phyloP scores from a whole-genome alignment of 306 rosid genomes.

The Fagus crenata region DNA sequence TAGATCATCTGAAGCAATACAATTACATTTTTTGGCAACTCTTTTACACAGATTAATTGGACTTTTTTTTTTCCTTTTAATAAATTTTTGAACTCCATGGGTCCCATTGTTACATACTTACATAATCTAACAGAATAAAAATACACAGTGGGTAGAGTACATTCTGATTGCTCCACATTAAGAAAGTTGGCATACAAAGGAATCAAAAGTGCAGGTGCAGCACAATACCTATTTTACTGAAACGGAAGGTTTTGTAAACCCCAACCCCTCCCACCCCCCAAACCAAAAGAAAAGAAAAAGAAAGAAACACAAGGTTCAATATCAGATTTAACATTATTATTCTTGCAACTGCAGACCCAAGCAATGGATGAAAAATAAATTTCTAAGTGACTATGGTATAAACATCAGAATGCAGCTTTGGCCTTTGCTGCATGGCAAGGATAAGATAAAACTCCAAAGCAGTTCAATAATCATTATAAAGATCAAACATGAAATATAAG shows the following conservation, averaged over 20 bases:
- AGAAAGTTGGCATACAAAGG: no score
- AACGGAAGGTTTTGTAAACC: no score
- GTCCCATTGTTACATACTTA: no score
- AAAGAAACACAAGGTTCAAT: not conserved
- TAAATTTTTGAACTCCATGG: no score
- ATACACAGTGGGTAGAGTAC: no score
- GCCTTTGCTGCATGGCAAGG: conserved; percentile 3
- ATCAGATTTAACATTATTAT: not conserved
- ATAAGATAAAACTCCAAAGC: not conserved
- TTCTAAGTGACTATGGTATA: not conserved
- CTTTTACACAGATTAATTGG: not conserved
- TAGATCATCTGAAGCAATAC: not conserved
- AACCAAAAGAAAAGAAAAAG: not conserved
- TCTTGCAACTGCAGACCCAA: not conserved
- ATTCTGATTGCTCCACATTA: no score
- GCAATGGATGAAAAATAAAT: not conserved
- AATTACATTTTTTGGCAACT: not conserved
- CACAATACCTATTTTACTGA: no score
- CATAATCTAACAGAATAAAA: no score
- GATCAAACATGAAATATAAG: not conserved
- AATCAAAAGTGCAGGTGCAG: no score
- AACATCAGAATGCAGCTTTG: conserved; percentile 1
- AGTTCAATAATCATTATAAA: not conserved
- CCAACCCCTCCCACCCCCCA: no score
- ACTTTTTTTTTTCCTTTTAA: not conserved